Percentiles rank a stretch among this genome's conserved stretches.
phyloP scores from a whole-genome alignment of 768 basidiomycete genomes.

The Dioszegia hungarica region DNA sequence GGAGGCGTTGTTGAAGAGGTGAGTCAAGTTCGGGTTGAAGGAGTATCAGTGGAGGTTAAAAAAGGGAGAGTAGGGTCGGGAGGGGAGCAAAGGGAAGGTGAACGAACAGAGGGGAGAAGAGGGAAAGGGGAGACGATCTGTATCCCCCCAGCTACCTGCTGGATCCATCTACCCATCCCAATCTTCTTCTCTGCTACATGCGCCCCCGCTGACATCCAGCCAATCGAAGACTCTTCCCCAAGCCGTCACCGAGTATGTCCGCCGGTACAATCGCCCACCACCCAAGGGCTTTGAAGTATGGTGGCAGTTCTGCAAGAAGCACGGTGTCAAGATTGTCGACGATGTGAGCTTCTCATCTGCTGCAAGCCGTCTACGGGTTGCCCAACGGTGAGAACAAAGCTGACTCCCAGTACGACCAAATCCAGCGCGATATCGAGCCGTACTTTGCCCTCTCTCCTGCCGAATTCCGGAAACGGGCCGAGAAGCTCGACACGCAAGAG shows the following conservation, averaged over 20 bases:
- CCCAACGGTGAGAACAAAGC: too few species aligned
- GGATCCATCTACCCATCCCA: neutral
- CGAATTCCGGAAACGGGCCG: constrained; percentile 30
- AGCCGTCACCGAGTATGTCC: constrained; percentile 75
- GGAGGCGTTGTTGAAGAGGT: constrained; percentile 35
- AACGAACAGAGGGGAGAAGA: neutral
- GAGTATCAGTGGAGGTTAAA: too few species aligned
- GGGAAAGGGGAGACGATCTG: too few species aligned
- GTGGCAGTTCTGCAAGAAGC: constrained; percentile 71
- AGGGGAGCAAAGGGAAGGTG: neutral
- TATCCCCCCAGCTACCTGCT: neutral
- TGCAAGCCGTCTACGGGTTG: constrained; percentile 48
- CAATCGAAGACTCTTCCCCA: constrained; percentile 75
- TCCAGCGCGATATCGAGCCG: constrained; percentile 64
- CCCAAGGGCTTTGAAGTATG: constrained; percentile 87
- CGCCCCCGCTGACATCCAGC: constrained; percentile 35
- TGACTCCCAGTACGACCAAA: constrained; percentile 44
- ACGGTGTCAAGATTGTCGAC: constrained; percentile 74
- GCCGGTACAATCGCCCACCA: constrained; percentile 70
- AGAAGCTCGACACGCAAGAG: constrained; percentile 17
- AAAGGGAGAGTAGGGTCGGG: neutral
- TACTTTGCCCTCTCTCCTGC: constrained; percentile 70
- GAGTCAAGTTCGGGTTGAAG: constrained; percentile 2
- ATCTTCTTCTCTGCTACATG: neutral
- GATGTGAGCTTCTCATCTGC: constrained; percentile 52